Evolutionary conservation across 768 basidiomycete species (phyloP).

Genomic region (Cantharellus anzutake): DNA sequence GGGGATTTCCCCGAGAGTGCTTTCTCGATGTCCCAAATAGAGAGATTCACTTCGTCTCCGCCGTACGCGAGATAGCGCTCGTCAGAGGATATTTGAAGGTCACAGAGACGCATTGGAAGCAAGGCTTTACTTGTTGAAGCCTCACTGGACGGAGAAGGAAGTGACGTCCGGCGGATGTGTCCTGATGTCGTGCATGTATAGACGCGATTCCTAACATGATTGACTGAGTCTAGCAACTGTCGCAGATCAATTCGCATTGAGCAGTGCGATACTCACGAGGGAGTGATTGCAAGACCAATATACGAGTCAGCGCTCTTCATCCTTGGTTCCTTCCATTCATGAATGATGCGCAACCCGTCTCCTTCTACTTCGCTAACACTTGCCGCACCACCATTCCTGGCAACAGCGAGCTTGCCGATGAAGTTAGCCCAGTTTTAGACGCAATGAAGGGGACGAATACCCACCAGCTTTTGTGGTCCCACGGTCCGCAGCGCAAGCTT

Average conservation of each 20-base stretch:
- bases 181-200: constrained; percentile 66
- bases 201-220: constrained; percentile 10
- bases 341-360: constrained; percentile 21
- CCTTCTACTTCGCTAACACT: constrained; percentile 26
- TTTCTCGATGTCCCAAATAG: constrained; percentile 56
- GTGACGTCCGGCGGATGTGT: constrained; percentile 34
- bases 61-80: constrained; percentile 52
- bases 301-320: constrained; percentile 33
- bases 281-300: constrained; percentile 32
- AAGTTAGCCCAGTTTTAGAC: neutral
- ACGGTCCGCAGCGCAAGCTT: neutral
- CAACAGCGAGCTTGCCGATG: constrained; percentile 36
- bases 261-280: too few relatives aligned
- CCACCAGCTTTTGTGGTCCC: constrained; percentile 4
- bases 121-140: constrained; percentile 17
- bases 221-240: too few relatives aligned
- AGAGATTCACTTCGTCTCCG: constrained; percentile 72
- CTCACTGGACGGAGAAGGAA: constrained; percentile 12
- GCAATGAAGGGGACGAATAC: neutral
- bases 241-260: too few relatives aligned
- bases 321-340: constrained; percentile 48
- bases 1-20: constrained; percentile 21
- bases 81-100: constrained; percentile 40
- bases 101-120: constrained; percentile 49
- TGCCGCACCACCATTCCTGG: constrained; percentile 39